Conservation (phyloP, 1,284 basidiomycete species). For the Xanthoconium separans region DNA sequence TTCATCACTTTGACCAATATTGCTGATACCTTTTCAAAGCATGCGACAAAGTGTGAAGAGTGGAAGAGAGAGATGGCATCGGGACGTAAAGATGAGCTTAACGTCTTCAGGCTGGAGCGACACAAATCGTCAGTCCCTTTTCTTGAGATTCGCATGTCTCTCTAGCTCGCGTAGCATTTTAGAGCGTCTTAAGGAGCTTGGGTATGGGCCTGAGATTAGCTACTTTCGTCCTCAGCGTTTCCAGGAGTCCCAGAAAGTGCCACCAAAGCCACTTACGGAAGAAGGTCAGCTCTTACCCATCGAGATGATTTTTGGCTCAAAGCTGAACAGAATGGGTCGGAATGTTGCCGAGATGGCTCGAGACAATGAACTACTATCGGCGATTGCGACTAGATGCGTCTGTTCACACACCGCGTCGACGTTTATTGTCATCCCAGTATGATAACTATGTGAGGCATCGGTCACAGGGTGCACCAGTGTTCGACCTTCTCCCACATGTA, state of each 20-base stretch:
- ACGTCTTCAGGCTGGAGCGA: neutral
- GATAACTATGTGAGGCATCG: neutral
- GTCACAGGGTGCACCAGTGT: neutral
- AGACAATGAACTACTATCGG: slow-evolving; percentile 6
- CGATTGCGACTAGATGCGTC: slow-evolving; percentile 1
- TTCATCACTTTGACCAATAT: neutral
- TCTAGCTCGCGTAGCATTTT: slow-evolving; percentile 6
- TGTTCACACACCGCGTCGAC: slow-evolving; percentile 14
- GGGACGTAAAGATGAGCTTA: too few species aligned
- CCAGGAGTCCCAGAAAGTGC: neutral
- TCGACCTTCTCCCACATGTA: slow-evolving; percentile 15
- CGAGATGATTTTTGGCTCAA: neutral
- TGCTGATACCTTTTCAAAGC: neutral
- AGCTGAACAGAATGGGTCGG: slow-evolving; percentile 3
- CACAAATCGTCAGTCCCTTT: neutral
- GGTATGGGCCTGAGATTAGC: slow-evolving; percentile 7
- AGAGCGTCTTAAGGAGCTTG: slow-evolving; percentile 3
- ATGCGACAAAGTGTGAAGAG: neutral
- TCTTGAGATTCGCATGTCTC: neutral
- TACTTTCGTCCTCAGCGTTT: neutral
- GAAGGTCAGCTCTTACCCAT: neutral
- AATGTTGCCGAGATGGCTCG: slow-evolving; percentile 1
- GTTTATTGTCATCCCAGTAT: neutral
- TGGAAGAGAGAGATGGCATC: slow-evolving; percentile 1
- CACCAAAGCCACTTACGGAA: slow-evolving; percentile 8